Evolutionary conservation across 106 monocot species (phyloP).

Genomic region (Xerophyta viscosa): DNA sequence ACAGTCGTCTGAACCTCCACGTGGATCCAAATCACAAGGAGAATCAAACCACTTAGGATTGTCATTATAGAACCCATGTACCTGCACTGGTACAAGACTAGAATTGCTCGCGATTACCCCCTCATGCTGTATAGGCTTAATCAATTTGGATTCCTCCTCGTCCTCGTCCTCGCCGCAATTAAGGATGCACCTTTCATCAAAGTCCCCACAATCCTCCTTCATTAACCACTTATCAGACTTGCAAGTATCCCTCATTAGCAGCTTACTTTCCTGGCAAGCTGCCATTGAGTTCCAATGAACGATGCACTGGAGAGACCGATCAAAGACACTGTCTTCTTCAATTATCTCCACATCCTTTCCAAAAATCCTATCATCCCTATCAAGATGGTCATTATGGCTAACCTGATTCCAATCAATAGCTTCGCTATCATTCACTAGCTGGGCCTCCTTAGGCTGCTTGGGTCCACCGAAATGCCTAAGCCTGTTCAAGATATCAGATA

Average conservation of each 20-base stretch:
- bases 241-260: conserved; percentile 52
- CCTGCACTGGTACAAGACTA: conserved; percentile 63
- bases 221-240: conserved; percentile 73
- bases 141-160: conserved; percentile 64
- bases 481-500: conserved; percentile 53
- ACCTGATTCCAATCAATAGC: conserved; percentile 43
- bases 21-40: conserved; percentile 43
- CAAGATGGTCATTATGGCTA: conserved; percentile 28
- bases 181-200: conserved; percentile 87
- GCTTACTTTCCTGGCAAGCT: conserved; percentile 51
- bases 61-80: conserved; percentile 68
- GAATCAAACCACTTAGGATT: conserved; percentile 70
- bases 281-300: conserved; percentile 64
- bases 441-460: conserved; percentile 29
- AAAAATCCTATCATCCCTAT: conserved; percentile 41
- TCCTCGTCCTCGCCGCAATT: conserved; percentile 63
- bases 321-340: conserved; percentile 70
- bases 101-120: conserved; percentile 42
- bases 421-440: conserved; percentile 44
- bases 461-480: conserved; percentile 40
- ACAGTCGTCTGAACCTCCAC: conserved; percentile 30
- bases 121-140: conserved; percentile 72
- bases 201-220: conserved; percentile 66
- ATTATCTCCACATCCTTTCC: conserved; percentile 60
- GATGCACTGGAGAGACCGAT: conserved; percentile 44